A percentile compares a stretch with the other conserved stretches of the same genome.
Evolutionary conservation across 306 rosid species (phyloP).

Genomic region (Trifolium dubium): DNA sequence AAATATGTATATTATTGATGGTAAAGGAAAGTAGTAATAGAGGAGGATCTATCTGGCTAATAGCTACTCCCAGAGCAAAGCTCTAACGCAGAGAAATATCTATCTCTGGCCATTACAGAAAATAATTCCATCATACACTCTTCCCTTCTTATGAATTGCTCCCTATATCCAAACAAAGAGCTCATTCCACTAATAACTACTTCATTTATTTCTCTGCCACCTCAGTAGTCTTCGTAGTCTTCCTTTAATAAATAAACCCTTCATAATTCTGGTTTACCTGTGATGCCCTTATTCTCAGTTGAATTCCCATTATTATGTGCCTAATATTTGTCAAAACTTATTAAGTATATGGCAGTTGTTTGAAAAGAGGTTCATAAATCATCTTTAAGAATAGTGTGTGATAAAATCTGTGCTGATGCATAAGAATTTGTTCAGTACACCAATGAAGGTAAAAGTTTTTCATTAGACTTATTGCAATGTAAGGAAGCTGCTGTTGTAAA

Average conservation of each 20-base stretch:
- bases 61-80: not conserved
- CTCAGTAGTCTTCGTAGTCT: not conserved
- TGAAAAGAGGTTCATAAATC: too few species aligned
- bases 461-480: too few species aligned
- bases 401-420: too few species aligned
- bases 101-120: not conserved
- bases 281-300: not conserved
- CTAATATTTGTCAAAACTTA: too few species aligned
- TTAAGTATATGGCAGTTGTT: too few species aligned
- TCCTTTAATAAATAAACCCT: not conserved
- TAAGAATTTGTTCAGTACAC: too few species aligned
- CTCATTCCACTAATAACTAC: not conserved
- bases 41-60: not conserved
- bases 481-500: too few species aligned
- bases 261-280: not conserved
- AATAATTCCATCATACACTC: not conserved
- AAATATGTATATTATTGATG: too few species aligned
- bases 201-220: too few species aligned
- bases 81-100: not conserved
- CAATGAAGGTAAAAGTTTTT: too few species aligned
- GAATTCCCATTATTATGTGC: not conserved
- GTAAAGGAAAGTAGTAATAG: not conserved
- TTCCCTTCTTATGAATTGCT: not conserved
- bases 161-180: not conserved
- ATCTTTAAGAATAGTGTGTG: too few species aligned